phyloP scores from a whole-genome alignment of 257 asterid species.

The Capsicum rhomboideum region DNA sequence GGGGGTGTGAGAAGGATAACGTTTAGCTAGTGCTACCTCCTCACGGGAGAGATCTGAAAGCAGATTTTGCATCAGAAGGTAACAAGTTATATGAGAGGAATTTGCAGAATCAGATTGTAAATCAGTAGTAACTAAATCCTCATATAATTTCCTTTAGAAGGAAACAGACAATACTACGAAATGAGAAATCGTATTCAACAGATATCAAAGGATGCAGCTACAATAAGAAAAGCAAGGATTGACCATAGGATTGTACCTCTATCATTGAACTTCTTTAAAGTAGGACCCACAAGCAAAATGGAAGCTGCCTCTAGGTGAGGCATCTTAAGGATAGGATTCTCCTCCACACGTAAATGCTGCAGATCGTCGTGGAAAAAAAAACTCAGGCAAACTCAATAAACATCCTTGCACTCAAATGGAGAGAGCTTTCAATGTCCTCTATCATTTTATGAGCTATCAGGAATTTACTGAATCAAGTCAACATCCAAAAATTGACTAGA shows the following conservation, averaged over 20 bases:
- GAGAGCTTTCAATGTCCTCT: neutral
- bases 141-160: neutral
- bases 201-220: neutral
- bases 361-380: constrained; percentile 17
- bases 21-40: constrained; percentile 67
- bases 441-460: neutral
- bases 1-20: constrained; percentile 87
- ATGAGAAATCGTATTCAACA: neutral
- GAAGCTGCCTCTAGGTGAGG: constrained; percentile 91
- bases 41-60: constrained; percentile 83
- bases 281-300: constrained; percentile 90
- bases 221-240: neutral
- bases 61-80: neutral
- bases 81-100: too few species aligned
- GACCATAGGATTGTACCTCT: constrained; percentile 46
- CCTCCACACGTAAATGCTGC: constrained; percentile 98
- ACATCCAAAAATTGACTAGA: neutral
- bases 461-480: neutral
- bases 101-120: too few species aligned
- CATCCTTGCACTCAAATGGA: neutral
- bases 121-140: too few species aligned
- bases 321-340: constrained; percentile 95
- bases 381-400: neutral
- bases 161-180: neutral
- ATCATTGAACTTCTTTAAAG: constrained; percentile 91